phyloP scores from a whole-genome alignment of 805 yeast species.

The Candida maesae region DNA sequence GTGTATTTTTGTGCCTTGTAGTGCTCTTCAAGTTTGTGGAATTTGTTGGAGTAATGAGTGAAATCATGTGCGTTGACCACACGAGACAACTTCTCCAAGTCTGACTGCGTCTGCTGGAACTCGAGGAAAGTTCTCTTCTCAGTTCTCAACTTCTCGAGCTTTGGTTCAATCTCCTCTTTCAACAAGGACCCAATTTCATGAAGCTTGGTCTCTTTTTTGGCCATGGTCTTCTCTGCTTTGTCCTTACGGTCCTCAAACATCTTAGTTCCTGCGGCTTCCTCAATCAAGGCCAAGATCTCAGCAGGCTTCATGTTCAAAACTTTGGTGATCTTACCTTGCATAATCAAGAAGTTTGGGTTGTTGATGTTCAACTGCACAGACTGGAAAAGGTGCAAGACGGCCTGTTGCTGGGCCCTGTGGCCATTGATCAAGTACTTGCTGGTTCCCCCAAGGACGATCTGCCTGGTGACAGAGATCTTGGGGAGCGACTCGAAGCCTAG shows the following conservation, averaged over 20 bases:
- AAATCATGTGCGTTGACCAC: conserved; percentile 79
- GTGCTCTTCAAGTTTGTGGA: conserved; percentile 40
- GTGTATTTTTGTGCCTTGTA: conserved; percentile 39
- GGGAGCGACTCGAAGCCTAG: conserved; percentile 77
- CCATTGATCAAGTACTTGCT: conserved; percentile 93
- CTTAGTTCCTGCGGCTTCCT: conserved; percentile 97
- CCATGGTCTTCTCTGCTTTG: conserved; percentile 87
- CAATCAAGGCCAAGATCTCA: conserved; percentile 85
- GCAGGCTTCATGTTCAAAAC: conserved; percentile 94
- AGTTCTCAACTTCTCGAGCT: conserved; percentile 69
- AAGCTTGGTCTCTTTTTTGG: conserved; percentile 82
- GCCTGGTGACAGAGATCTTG: conserved; percentile 88
- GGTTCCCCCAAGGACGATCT: conserved; percentile 84
- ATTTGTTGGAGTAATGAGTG: conserved; percentile 37
- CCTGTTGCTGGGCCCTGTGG: conserved; percentile 92
- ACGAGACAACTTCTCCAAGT: conserved; percentile 69
- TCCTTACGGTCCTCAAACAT: conserved; percentile 93
- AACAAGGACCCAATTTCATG: conserved; percentile 70
- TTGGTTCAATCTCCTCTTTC: conserved; percentile 89
- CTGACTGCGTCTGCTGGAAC: conserved; percentile 79
- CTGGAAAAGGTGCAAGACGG: conserved; percentile 86
- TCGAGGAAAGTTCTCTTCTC: conserved; percentile 84
- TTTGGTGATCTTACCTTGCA: conserved; percentile 98
- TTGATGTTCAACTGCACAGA: conserved; percentile 94
- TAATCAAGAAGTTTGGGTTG: conserved; percentile 93